These are phyloP conservation scores for Sporothrix globosa DNA, from an alignment of 2,329 filamentous ascomycete species.

Conservation along the genomic window DNA sequence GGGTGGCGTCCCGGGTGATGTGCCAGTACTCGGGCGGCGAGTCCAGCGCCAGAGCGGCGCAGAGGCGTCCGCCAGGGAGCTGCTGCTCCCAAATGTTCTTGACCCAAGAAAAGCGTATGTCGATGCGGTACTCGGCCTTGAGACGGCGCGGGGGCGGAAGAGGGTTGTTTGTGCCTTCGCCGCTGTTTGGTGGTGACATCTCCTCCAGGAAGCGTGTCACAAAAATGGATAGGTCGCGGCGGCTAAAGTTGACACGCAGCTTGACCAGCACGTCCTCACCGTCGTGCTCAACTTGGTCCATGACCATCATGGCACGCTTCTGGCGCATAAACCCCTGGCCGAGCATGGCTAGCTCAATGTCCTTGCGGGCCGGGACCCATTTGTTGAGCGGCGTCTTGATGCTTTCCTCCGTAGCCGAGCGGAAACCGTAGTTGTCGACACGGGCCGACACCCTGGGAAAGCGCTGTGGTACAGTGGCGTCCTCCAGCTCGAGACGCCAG, in stretches of 20 bases:
- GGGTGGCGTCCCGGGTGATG: constrained; percentile 42
- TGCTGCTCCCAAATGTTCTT: constrained; percentile 49
- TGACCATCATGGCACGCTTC: constrained; percentile 60
- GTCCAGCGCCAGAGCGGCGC: constrained; percentile 53
- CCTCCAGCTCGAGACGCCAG: constrained; percentile 29
- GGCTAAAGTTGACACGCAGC: constrained; percentile 30
- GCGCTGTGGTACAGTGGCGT: neutral
- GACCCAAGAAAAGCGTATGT: constrained; percentile 53
- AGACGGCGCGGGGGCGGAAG: neutral
- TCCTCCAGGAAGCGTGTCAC: constrained; percentile 30
- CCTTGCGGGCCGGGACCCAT: constrained; percentile 44
- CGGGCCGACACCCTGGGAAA: constrained; percentile 18
- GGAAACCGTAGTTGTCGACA: constrained; percentile 32
- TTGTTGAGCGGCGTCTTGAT: constrained; percentile 34
- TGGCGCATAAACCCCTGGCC: constrained; percentile 65
- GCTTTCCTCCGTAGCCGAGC: neutral
- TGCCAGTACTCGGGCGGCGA: constrained; percentile 55
- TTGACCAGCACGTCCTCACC: constrained; percentile 36
- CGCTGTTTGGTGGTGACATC: neutral
- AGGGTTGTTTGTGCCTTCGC: neutral
- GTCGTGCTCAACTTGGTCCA: constrained; percentile 51
- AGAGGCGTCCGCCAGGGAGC: constrained; percentile 42
- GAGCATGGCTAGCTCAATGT: constrained; percentile 51
- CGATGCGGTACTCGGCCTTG: constrained; percentile 46
- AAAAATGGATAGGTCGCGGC: constrained; percentile 28